Conservation (phyloP, 495 filamentous ascomycete species). For the Haplographium delicatum region DNA sequence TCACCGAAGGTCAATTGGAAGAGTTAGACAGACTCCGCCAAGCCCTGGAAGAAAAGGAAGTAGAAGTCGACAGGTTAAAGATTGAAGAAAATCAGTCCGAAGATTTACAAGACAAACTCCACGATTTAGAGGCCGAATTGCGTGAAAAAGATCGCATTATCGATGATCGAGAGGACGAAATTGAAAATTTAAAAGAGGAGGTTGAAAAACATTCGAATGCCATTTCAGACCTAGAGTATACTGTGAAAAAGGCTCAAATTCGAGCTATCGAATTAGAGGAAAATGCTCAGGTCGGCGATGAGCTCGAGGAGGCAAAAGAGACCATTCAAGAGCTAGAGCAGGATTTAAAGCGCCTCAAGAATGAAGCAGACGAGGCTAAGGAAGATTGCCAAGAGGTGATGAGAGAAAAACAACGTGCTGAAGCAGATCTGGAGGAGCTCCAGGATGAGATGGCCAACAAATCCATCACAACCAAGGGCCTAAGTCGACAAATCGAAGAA, state of each 20-base stretch:
- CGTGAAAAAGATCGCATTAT: conserved; percentile 60
- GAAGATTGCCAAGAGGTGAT: conserved; percentile 58
- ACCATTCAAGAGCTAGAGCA: conserved; percentile 43
- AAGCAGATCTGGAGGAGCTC: conserved; percentile 57
- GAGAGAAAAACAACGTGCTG: conserved; percentile 52
- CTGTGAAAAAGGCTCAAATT: conserved; percentile 50
- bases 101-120: conserved; percentile 60
- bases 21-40: conserved; percentile 53
- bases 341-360: conserved; percentile 36
- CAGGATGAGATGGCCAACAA: conserved; percentile 76
- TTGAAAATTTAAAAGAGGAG: conserved; percentile 54
- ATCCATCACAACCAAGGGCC: conserved; percentile 69
- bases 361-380: conserved; percentile 52
- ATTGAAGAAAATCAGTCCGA: conserved; percentile 51
- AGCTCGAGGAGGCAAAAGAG: conserved; percentile 51
- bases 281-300: conserved; percentile 46
- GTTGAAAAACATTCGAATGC: conserved; percentile 46
- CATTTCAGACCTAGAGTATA: conserved; percentile 45
- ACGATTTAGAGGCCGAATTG: conserved; percentile 60
- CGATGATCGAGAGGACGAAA: conserved; percentile 60
- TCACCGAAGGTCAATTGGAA: conserved; percentile 54
- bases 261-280: conserved; percentile 58
- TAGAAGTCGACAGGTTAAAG: conserved; percentile 42
- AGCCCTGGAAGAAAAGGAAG: conserved; percentile 42
- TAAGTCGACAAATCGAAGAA: conserved; percentile 70